Conservation (phyloP, 805 yeast species). For the Hemisphaericaspora nanyangensis region DNA sequence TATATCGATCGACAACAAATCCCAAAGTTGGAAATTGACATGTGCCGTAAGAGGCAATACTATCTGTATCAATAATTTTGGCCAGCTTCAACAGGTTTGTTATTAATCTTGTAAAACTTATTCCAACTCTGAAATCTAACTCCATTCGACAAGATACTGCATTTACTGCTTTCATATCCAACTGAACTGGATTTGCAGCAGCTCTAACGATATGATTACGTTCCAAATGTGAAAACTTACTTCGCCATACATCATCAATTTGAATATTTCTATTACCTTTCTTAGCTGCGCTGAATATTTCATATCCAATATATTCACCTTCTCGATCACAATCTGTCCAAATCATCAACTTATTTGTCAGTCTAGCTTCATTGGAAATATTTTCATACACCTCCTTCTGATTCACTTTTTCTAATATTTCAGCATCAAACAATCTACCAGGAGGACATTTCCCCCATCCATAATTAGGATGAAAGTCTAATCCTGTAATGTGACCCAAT, state of each 20-base stretch:
- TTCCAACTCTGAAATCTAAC: conserved; percentile 84
- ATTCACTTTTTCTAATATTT: conserved; percentile 41
- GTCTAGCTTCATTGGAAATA: conserved; percentile 60
- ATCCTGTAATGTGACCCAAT: conserved; percentile 72
- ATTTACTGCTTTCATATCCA: conserved; percentile 67
- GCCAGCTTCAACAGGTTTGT: conserved; percentile 47
- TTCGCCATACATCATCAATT: conserved; percentile 54
- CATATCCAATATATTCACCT: conserved; percentile 90
- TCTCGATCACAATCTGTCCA: conserved; percentile 99
- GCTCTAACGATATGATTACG: conserved; percentile 69
- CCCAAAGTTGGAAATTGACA: conserved; percentile 98
- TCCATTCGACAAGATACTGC: conserved; percentile 89
- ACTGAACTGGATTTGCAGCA: conserved; percentile 58
- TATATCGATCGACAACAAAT: conserved; percentile 88
- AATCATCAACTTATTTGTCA: conserved; percentile 66
- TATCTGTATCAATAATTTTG: conserved; percentile 23
- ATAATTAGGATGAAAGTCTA: conserved; percentile 61
- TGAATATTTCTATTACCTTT: conserved; percentile 45
- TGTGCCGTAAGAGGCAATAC: conserved; percentile 72
- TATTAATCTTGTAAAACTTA: conserved; percentile 79
- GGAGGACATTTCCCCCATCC: conserved; percentile 68
- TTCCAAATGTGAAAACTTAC: conserved; percentile 85
- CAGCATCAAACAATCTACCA: conserved; percentile 66
- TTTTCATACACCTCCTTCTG: conserved; percentile 54
- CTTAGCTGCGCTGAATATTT: conserved; percentile 68